A percentile compares a stretch with the other conserved stretches of the same genome.
These are phyloP conservation scores for Globisporangium nagaii DNA, from an alignment of 352 stramenopile species.

Conservation along the genomic window DNA sequence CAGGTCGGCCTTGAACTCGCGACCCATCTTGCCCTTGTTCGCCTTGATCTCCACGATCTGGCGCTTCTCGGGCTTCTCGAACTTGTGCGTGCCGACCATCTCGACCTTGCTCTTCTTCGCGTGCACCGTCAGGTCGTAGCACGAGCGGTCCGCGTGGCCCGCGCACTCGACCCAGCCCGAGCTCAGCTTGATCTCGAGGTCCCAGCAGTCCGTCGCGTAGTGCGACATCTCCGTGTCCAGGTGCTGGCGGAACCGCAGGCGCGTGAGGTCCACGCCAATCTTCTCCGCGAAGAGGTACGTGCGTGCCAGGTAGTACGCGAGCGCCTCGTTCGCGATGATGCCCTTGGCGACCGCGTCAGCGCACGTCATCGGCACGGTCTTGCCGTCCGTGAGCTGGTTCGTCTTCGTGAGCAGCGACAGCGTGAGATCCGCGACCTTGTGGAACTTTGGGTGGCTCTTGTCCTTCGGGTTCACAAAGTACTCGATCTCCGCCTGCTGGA, in stretches of 20 bases:
- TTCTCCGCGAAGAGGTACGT: conserved; percentile 96
- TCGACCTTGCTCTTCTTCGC: conserved; percentile 85
- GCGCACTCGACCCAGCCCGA: conserved; percentile 99
- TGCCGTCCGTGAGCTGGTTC: conserved; percentile 96
- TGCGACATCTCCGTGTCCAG: conserved; percentile 99
- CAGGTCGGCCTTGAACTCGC: conserved; percentile 95
- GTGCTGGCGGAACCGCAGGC: conserved; percentile 98
- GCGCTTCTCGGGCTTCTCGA: conserved; percentile 91
- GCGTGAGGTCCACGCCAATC: conserved; percentile 91
- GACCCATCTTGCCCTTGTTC: conserved; percentile 96
- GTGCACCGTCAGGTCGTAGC: conserved; percentile 95
- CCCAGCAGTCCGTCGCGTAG: conserved; percentile 99
- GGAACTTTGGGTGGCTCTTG: conserved; percentile 98
- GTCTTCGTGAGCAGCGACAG: conserved; percentile 92
- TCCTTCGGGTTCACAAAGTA: conserved; percentile 98
- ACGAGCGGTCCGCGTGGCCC: conserved; percentile 97
- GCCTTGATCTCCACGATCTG: conserved; percentile 93
- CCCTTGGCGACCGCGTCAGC: conserved; percentile 89
- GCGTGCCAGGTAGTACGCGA: conserved; percentile 98
- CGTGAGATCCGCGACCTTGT: conserved; percentile 76
- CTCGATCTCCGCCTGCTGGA: conserved; percentile 99
- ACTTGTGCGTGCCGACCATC: conserved; percentile 87
- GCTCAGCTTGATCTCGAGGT: conserved; percentile 97
- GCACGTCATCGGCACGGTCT: conserved; percentile 91
- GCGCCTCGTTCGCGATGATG: conserved; percentile 98